A percentile compares a stretch with the other conserved stretches of the same genome.
phyloP scores from a whole-genome alignment of 768 basidiomycete genomes.

The Rhizopogon sp. region DNA sequence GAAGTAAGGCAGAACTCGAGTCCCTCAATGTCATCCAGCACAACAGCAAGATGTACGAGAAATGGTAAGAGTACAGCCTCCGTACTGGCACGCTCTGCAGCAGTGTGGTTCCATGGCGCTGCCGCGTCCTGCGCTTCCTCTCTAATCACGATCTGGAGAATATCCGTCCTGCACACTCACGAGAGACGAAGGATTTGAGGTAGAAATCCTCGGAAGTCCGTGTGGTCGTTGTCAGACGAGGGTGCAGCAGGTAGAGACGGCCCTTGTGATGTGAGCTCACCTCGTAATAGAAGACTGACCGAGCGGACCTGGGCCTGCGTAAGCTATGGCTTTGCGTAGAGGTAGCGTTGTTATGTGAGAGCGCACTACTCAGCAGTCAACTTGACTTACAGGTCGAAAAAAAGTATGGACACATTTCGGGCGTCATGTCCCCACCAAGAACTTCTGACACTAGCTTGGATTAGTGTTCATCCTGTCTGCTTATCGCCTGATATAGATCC shows the following conservation, averaged over 20 bases:
- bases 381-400: too few species aligned
- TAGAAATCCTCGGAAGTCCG: slow-evolving; percentile 59
- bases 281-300: slow-evolving; percentile 74
- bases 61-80: slow-evolving; percentile 71
- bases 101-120: slow-evolving; percentile 77
- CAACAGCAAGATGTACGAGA: slow-evolving; percentile 77
- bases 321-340: slow-evolving; percentile 83
- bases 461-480: slow-evolving; percentile 67
- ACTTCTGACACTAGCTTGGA: slow-evolving; percentile 64
- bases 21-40: slow-evolving; percentile 60
- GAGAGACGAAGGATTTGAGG: slow-evolving; percentile 64
- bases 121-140: slow-evolving; percentile 37
- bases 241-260: slow-evolving; percentile 39
- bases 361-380: slow-evolving; percentile 55
- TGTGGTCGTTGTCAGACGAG: slow-evolving; percentile 29
- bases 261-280: slow-evolving; percentile 70
- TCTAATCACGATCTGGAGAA: slow-evolving; percentile 32
- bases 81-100: slow-evolving; percentile 64
- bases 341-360: slow-evolving; percentile 83
- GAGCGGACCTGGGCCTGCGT: slow-evolving; percentile 63
- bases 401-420: slow-evolving; percentile 56
- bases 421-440: slow-evolving; percentile 89
- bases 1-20: slow-evolving; percentile 52
- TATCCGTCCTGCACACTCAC: slow-evolving; percentile 27
- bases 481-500: slow-evolving; percentile 85